Percentiles rank a stretch among this genome's conserved stretches.
Evolutionary conservation across 495 filamentous ascomycete species (phyloP).

Genomic region (Stereocaulon alpinum): DNA sequence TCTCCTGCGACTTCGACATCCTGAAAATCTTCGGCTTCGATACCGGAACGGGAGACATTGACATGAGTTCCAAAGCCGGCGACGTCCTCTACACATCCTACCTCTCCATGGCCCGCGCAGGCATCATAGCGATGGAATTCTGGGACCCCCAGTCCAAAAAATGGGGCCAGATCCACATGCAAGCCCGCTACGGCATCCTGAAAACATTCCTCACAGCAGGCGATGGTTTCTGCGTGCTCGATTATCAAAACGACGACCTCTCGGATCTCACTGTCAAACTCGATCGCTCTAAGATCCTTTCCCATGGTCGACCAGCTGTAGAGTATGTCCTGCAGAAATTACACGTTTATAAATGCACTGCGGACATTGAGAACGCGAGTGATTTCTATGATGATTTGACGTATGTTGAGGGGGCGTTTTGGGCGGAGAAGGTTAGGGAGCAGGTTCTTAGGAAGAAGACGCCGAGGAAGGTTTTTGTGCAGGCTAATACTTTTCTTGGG

Average conservation of each 20-base stretch:
- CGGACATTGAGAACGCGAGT: constrained; percentile 64
- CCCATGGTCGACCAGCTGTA: constrained; percentile 59
- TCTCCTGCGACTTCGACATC: constrained; percentile 80
- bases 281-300: constrained; percentile 74
- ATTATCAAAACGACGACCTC: constrained; percentile 63
- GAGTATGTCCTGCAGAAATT: constrained; percentile 84
- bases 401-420: constrained; percentile 55
- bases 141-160: constrained; percentile 80
- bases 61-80: constrained; percentile 67
- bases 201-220: constrained; percentile 78
- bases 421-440: constrained; percentile 62
- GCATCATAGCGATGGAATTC: constrained; percentile 72
- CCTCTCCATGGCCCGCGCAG: constrained; percentile 84
- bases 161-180: constrained; percentile 93
- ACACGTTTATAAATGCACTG: constrained; percentile 86
- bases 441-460: constrained; percentile 78
- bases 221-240: constrained; percentile 69
- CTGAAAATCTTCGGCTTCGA: constrained; percentile 80
- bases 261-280: constrained; percentile 70
- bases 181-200: constrained; percentile 87
- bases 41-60: constrained; percentile 51
- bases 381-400: constrained; percentile 78
- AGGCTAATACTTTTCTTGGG: constrained; percentile 71
- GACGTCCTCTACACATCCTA: constrained; percentile 80
- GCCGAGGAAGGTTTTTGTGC: constrained; percentile 91